phyloP scores from a whole-genome alignment of 305 asterid species.

The Euphrasia arctica region DNA sequence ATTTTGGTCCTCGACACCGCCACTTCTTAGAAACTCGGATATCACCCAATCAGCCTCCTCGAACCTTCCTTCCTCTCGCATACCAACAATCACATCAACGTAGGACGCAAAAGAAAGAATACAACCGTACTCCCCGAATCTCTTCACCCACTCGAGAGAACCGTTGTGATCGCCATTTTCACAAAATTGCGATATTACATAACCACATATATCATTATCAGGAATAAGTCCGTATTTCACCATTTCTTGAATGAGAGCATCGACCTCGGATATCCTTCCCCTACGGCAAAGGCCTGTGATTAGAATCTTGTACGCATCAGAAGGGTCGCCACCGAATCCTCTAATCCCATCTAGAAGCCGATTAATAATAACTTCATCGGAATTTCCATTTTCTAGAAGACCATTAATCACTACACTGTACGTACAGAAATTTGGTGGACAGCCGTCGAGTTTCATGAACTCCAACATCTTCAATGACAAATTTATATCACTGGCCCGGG shows the following conservation, averaged over 20 bases:
- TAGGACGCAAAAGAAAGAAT: slow-evolving; percentile 24
- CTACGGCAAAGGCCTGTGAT: slow-evolving; percentile 30
- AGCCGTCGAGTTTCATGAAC: slow-evolving; percentile 31
- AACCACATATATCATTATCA: slow-evolving; percentile 23
- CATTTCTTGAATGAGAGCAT: slow-evolving; percentile 34
- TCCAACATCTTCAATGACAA: slow-evolving; percentile 27
- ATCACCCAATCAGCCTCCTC: slow-evolving; percentile 33
- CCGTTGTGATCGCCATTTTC: slow-evolving; percentile 14
- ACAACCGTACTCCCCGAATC: slow-evolving; percentile 24
- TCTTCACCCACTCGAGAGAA: slow-evolving; percentile 32
- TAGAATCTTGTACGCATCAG: slow-evolving; percentile 31
- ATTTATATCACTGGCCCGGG: slow-evolving; percentile 30
- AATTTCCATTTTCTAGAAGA: slow-evolving; percentile 31
- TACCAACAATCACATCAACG: slow-evolving; percentile 31
- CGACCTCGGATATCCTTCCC: slow-evolving; percentile 34
- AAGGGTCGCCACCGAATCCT: slow-evolving; percentile 25
- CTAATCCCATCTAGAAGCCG: slow-evolving; percentile 21
- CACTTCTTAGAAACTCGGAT: slow-evolving; percentile 25
- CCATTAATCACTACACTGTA: slow-evolving; percentile 29
- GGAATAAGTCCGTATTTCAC: slow-evolving; percentile 31
- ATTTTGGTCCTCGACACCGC: slow-evolving; percentile 33
- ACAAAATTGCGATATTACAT: slow-evolving; percentile 28
- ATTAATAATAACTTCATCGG: slow-evolving; percentile 31
- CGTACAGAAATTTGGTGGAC: slow-evolving; percentile 27
- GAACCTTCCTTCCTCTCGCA: slow-evolving; percentile 29